Evolutionary conservation across 371 early-diverging fungal species (phyloP).

Genomic region (Lichtheimia ornata): DNA sequence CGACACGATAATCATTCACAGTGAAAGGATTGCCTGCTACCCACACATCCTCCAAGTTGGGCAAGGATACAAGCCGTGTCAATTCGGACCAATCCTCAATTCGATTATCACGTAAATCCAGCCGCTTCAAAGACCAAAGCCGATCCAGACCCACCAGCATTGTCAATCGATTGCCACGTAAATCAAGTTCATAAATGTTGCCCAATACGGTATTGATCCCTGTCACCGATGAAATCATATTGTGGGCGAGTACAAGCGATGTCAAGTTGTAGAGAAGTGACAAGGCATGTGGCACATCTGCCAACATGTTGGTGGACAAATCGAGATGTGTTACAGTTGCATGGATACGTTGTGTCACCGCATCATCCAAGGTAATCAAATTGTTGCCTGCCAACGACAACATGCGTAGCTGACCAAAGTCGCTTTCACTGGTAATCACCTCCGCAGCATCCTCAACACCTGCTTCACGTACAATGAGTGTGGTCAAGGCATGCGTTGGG

Average conservation of each 20-base stretch:
- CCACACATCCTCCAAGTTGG: slow-evolving; percentile 63
- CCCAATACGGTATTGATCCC: slow-evolving; percentile 68
- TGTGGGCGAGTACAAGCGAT: slow-evolving; percentile 64
- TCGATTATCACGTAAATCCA: slow-evolving; percentile 70
- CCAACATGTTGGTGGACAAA: slow-evolving; percentile 64
- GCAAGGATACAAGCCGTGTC: slow-evolving; percentile 56
- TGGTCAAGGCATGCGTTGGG: slow-evolving; percentile 41
- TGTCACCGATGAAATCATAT: slow-evolving; percentile 63
- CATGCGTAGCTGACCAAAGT: slow-evolving; percentile 50
- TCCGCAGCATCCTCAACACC: slow-evolving; percentile 50
- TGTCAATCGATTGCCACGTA: slow-evolving; percentile 69
- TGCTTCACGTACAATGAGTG: slow-evolving; percentile 48
- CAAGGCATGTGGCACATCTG: slow-evolving; percentile 61
- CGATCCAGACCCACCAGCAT: slow-evolving; percentile 68
- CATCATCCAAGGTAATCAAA: slow-evolving; percentile 48
- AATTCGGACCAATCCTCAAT: slow-evolving; percentile 63
- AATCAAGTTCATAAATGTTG: slow-evolving; percentile 62
- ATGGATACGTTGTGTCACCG: slow-evolving; percentile 47
- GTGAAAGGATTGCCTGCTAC: slow-evolving; percentile 66
- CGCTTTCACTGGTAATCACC: slow-evolving; percentile 35
- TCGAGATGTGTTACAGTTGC: slow-evolving; percentile 58
- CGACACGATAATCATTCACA: slow-evolving; percentile 59
- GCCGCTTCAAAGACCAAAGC: slow-evolving; percentile 69
- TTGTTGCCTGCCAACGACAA: slow-evolving; percentile 62
- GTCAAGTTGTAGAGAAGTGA: slow-evolving; percentile 58